Evolutionary conservation across 371 early-diverging fungal species (phyloP).

Genomic region (Apophysomyces sp.): DNA sequence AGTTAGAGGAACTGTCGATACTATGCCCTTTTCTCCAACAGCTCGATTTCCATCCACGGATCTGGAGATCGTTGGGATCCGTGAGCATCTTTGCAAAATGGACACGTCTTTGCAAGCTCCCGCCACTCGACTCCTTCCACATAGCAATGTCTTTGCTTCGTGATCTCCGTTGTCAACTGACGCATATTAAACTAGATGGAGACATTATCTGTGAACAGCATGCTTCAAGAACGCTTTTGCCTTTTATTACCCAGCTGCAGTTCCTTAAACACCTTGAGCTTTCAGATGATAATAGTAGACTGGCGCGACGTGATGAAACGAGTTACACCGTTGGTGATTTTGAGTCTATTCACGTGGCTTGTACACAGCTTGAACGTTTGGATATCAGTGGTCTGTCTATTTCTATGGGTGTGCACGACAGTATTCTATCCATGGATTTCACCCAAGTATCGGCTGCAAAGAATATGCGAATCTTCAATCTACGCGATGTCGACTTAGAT

Average conservation of each 20-base stretch:
- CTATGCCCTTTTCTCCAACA: not conserved
- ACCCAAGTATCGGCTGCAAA: not conserved
- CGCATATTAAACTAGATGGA: not conserved
- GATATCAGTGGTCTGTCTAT: not conserved
- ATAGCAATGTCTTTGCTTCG: not conserved
- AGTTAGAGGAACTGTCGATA: not conserved
- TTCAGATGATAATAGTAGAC: not conserved
- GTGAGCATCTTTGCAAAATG: not conserved
- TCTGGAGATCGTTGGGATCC: not conserved
- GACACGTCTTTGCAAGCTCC: not conserved
- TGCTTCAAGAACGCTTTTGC: not conserved
- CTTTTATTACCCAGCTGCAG: not conserved
- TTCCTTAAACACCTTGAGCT: not conserved
- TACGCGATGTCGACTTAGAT: not conserved
- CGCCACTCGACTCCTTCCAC: not conserved
- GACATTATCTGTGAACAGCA: not conserved
- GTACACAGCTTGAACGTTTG: not conserved
- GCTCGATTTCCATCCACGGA: not conserved
- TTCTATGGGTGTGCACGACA: not conserved
- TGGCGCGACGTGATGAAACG: not conserved
- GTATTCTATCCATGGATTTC: not conserved
- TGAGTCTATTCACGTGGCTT: not conserved
- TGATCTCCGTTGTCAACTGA: not conserved
- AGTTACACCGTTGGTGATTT: not conserved
- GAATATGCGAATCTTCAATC: not conserved